Conservation (phyloP, 331 rosid genomes). For the Erythrophleum ivorense region DNA sequence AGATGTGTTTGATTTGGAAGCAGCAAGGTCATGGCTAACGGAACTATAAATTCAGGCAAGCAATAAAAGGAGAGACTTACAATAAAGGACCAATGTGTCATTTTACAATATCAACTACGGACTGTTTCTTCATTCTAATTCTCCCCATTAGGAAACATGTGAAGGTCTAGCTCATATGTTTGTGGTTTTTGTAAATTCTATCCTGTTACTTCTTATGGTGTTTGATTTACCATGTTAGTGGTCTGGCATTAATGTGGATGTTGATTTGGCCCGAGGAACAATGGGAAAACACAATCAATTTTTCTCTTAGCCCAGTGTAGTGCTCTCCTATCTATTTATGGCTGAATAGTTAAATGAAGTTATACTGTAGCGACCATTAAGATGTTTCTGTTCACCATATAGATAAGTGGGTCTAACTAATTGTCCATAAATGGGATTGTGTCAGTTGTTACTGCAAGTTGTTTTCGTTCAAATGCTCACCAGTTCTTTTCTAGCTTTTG, state of each 20-base stretch:
- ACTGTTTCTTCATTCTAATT: not conserved
- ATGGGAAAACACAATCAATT: slow-evolving; percentile 8
- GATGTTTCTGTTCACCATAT: not conserved
- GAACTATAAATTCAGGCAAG: not conserved
- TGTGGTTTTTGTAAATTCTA: not conserved
- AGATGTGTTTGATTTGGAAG: not conserved
- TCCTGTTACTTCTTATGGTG: not conserved
- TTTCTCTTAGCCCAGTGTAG: not conserved
- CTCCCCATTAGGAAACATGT: not conserved
- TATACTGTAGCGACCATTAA: not conserved
- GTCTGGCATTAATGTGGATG: not conserved
- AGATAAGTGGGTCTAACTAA: not conserved
- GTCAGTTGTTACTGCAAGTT: not conserved
- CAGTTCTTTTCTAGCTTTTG: not conserved
- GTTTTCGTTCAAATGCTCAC: not conserved
- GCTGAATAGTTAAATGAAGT: not conserved
- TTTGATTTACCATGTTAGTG: not conserved
- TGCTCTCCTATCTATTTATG: slow-evolving; percentile 5
- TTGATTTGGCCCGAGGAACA: not conserved
- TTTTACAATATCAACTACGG: not conserved
- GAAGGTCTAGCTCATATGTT: not conserved
- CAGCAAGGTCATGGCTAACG: not conserved
- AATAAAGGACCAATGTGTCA: not conserved
- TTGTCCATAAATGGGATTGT: not conserved
- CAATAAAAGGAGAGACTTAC: not conserved